A percentile compares a stretch with the other conserved stretches of the same genome.
phyloP scores from a whole-genome alignment of 257 asterid species.

The Fraxinus cuspidata region DNA sequence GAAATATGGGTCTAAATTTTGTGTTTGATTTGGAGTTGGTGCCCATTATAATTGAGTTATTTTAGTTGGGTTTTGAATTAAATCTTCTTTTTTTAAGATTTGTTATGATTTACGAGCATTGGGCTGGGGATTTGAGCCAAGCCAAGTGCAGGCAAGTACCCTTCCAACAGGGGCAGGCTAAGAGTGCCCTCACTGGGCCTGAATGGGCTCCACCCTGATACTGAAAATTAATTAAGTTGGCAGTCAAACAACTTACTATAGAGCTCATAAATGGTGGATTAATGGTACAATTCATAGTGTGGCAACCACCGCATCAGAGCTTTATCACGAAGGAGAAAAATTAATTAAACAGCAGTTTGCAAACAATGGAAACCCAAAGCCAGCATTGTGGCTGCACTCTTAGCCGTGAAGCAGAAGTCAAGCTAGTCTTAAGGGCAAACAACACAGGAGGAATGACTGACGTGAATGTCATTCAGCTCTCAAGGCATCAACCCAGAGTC shows the following conservation, averaged over 20 bases:
- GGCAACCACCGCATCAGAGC: background rate
- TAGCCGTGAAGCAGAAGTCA: conserved; percentile 55
- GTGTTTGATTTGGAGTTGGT: no score
- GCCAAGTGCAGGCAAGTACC: no score
- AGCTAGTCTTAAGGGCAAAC: conserved; percentile 65
- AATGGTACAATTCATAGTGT: background rate
- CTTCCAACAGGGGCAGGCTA: no score
- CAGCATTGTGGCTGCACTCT: conserved; percentile 46
- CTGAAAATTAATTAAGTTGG: background rate
- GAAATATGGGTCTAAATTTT: no score
- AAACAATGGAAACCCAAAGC: conserved; percentile 43
- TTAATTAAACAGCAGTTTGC: background rate
- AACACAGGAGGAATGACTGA: conserved; percentile 81
- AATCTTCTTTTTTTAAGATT: no score
- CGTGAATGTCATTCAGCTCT: conserved; percentile 85
- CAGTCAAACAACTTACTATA: background rate
- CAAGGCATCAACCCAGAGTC: conserved; percentile 79
- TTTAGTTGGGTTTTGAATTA: no score
- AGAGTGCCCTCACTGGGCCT: no score
- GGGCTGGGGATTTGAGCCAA: no score
- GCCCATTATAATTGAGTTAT: no score
- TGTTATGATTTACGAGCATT: no score
- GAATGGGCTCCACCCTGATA: background rate
- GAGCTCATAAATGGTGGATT: background rate
- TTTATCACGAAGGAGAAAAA: background rate